Percentiles rank a stretch among this genome's conserved stretches.
Conservation (phyloP, 176 grass and related monocot species). For the Phoenix roebelenii region DNA sequence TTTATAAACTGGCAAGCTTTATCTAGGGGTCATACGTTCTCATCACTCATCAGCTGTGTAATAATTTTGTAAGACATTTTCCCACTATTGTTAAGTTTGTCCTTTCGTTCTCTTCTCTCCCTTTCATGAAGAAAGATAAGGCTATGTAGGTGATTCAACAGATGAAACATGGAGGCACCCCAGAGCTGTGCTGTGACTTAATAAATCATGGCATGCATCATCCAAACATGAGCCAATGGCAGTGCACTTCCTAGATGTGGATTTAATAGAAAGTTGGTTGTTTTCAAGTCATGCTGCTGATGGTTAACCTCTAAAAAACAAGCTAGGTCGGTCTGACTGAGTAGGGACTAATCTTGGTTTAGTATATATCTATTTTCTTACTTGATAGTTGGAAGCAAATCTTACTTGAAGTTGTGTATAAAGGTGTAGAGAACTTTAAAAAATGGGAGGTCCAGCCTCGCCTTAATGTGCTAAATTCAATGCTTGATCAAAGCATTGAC, state of each 20-base stretch:
- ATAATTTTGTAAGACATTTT: no score
- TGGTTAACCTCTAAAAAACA: not conserved
- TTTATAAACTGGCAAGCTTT: no score
- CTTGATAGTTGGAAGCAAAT: slow-evolving; percentile 26
- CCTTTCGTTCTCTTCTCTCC: slow-evolving; percentile 2
- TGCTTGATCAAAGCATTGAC: slow-evolving; percentile 53
- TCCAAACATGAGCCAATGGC: not conserved
- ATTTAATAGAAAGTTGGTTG: slow-evolving; percentile 16
- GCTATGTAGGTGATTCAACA: slow-evolving; percentile 16
- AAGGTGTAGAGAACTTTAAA: not conserved
- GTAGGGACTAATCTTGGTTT: slow-evolving; percentile 22
- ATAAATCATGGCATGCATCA: slow-evolving; percentile 36
- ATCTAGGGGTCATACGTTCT: no score
- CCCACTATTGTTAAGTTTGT: not conserved
- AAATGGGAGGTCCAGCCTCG: slow-evolving; percentile 2
- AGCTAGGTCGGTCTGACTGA: not conserved
- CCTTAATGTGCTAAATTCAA: slow-evolving; percentile 21
- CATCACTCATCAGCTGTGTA: no score
- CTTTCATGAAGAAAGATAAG: slow-evolving; percentile 1
- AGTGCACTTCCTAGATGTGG: slow-evolving; percentile 25
- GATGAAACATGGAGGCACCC: slow-evolving; percentile 18
- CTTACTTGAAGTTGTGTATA: slow-evolving; percentile 14
- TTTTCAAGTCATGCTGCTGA: slow-evolving; percentile 13
- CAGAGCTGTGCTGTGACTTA: slow-evolving; percentile 29
- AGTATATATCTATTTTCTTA: slow-evolving; percentile 13